These are phyloP conservation scores for Eucalyptus cloeziana DNA, from an alignment of 345 rosid species.

Conservation along the genomic window DNA sequence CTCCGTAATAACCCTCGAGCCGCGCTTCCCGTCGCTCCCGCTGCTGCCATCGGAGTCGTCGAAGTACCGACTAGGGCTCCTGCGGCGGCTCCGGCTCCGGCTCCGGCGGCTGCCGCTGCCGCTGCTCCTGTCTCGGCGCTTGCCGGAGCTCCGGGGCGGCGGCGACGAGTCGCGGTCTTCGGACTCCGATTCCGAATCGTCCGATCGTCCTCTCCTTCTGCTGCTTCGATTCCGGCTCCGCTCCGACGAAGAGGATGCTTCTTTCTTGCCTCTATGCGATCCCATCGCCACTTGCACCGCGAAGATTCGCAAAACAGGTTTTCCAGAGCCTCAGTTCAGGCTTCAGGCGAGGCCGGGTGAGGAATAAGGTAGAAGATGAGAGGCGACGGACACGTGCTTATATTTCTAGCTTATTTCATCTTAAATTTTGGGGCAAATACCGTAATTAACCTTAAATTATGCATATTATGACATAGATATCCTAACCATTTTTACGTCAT, in stretches of 20 bases:
- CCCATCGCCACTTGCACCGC: background rate
- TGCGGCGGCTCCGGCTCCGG: slow-evolving; percentile 3
- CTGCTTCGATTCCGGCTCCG: background rate
- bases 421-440: background rate
- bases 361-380: background rate
- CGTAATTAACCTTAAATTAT: background rate
- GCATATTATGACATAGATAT: background rate
- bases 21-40: slow-evolving; percentile 15
- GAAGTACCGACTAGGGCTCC: slow-evolving; percentile 5
- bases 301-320: background rate
- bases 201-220: slow-evolving; percentile 10
- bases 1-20: slow-evolving; percentile 44
- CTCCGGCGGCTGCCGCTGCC: background rate
- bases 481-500: background rate
- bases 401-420: background rate
- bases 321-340: background rate
- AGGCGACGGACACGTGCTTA: background rate
- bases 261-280: background rate
- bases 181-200: slow-evolving; percentile 10
- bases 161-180: slow-evolving; percentile 11
- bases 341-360: background rate
- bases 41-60: slow-evolving; percentile 19
- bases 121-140: slow-evolving; percentile 1
- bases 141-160: slow-evolving; percentile 10
- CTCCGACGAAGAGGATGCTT: background rate